These are phyloP conservation scores for Colletotrichum sp. DNA, from an alignment of 2,329 filamentous ascomycete species.

Conservation along the genomic window DNA sequence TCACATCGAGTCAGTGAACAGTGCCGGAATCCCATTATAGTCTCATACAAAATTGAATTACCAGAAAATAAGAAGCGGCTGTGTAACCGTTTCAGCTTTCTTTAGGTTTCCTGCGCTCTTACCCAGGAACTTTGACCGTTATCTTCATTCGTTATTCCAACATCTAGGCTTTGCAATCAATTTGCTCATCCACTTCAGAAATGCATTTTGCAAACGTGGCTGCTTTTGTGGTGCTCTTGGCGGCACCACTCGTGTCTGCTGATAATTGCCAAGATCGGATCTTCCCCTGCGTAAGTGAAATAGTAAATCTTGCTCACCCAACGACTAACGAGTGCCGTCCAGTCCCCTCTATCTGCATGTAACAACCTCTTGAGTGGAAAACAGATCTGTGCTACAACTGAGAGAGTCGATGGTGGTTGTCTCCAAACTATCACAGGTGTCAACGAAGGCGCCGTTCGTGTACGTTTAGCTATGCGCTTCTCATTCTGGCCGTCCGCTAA, in stretches of 20 bases:
- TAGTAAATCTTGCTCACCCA: not conserved
- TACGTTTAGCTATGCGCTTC: not conserved
- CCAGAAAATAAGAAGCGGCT: not conserved
- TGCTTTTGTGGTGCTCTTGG: not conserved
- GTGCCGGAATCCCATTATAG: accelerated
- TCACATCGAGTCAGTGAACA: not conserved
- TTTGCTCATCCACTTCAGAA: not conserved
- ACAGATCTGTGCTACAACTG: not conserved
- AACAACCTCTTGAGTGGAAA: not conserved
- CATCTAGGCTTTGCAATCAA: not conserved
- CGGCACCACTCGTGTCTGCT: not conserved
- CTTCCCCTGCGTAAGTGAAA: not conserved
- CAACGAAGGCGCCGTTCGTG: not conserved
- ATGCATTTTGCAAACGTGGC: not conserved
- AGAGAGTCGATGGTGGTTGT: not conserved
- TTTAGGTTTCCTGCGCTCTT: accelerated
- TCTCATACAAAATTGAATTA: not conserved
- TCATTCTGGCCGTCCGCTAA: not conserved
- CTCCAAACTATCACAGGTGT: not conserved
- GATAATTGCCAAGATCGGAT: not conserved
- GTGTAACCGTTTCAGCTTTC: not conserved
- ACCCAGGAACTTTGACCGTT: not conserved
- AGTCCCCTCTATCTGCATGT: not conserved
- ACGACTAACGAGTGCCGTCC: not conserved
- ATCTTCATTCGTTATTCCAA: not conserved